phyloP scores from a whole-genome alignment of 2,329 filamentous ascomycete genomes.

The Pleoardoris graminearum region DNA sequence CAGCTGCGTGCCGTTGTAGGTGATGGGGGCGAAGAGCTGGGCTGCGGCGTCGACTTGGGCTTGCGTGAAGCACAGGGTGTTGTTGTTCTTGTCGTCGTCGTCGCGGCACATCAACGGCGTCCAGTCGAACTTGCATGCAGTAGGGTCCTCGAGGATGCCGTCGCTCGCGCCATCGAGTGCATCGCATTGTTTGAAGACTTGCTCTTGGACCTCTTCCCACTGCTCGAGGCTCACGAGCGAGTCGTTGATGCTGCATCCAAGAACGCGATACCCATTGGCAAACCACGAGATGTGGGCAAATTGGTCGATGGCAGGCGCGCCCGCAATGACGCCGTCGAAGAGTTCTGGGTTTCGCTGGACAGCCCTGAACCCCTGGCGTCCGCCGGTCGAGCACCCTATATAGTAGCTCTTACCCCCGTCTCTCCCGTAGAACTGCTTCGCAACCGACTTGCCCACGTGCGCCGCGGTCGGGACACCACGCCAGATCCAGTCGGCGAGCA shows the following conservation, averaged over 20 bases:
- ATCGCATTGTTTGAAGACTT: slow-evolving; percentile 56
- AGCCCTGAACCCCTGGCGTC: slow-evolving; percentile 42
- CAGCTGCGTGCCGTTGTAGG: slow-evolving; percentile 6
- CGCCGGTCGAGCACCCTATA: slow-evolving; percentile 44
- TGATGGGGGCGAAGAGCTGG: slow-evolving; percentile 27
- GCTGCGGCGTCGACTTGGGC: slow-evolving; percentile 28
- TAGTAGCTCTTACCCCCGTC: slow-evolving; percentile 48
- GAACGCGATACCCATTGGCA: slow-evolving; percentile 29
- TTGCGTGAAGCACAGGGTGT: slow-evolving; percentile 33
- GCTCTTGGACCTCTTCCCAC: slow-evolving; percentile 47
- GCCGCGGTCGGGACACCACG: slow-evolving; percentile 46
- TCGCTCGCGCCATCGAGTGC: slow-evolving; percentile 53
- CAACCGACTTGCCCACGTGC: slow-evolving; percentile 44
- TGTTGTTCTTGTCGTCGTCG: too few relatives aligned
- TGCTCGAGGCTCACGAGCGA: slow-evolving; percentile 41
- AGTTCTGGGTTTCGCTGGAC: slow-evolving; percentile 42
- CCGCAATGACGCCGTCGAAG: slow-evolving; percentile 45
- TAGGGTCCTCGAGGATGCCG: slow-evolving; percentile 53
- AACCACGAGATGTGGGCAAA: slow-evolving; percentile 38
- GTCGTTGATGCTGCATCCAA: slow-evolving; percentile 36
- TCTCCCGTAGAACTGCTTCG: slow-evolving; percentile 41
- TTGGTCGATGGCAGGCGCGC: slow-evolving; percentile 39
- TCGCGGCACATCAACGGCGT: slow-evolving; percentile 15
- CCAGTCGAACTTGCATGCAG: slow-evolving; percentile 20
- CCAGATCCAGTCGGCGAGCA: slow-evolving; percentile 52